Base-by-base conservation (phyloP, 352 stramenopile species). In the Phytophthora chlamydospora region DNA sequence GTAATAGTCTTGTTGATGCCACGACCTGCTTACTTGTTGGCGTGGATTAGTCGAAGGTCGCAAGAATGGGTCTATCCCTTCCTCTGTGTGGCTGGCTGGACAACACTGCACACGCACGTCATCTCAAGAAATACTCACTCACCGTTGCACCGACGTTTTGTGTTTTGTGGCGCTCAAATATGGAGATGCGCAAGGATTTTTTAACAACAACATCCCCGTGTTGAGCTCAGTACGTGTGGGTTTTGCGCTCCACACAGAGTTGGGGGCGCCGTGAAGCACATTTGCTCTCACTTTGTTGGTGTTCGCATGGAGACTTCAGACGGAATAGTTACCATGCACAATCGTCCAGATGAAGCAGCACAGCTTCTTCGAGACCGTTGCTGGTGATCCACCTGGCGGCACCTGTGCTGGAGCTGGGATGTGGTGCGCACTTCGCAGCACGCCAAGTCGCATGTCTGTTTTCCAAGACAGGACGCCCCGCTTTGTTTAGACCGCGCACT, bases 11-110 rank as follows among this genome's bases (percentile, higher is more conserved):
- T 45, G 34, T 27, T 46, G 48, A 47, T 6, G 24, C 27, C 42
- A 16, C 50, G 29, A 34, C 4, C 39, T 63, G 60, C n/a, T 68
- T 68, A 68, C 60, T 21, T 53, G 21, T 50, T 52, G 44, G 38
- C 24, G 36, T 34, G 12, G 43, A 45, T 51, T 65, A 51, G 46
- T 61, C 46, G 46, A 61, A 6, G 7, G 54, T 69, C 21, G 38
- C 39, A 39, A 12, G 9, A 44, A 29, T 29, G 7, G 19, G 16
- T 53, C 14, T 31, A 36, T 53, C n/a, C n/a, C 36, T 40, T 41
- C 29, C n/a, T 10, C 1, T 17, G 46, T 52, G 46, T 65, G 57
- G 58, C 48, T 60, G 21, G 14, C 21, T 29, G 8, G 16, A n/a
- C n/a, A n/a, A n/a, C n/a, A n/a, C n/a, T 45, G 29, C 16, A 55